A percentile compares a stretch with the other conserved stretches of the same genome.
These are phyloP conservation scores for Domatiomyces catenatus DNA, from an alignment of 2,329 filamentous ascomycete genomes.

Conservation along the genomic window DNA sequence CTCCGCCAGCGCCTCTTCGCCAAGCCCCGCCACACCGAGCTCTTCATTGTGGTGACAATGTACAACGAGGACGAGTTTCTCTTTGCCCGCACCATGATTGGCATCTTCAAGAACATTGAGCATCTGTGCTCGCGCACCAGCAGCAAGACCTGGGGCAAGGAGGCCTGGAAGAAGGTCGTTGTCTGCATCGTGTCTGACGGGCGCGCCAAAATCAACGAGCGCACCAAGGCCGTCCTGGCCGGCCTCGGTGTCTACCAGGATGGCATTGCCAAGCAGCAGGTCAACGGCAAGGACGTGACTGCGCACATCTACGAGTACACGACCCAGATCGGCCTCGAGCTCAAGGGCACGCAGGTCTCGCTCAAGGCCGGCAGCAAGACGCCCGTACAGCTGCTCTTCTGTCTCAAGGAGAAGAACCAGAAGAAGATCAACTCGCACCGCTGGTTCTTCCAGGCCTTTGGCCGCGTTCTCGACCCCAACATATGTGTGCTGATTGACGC, in stretches of 20 bases:
- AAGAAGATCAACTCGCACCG: slow-evolving; percentile 99
- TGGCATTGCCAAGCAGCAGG: slow-evolving; percentile 94
- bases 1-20: slow-evolving; percentile 82
- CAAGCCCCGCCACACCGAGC: slow-evolving; percentile 79
- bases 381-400: slow-evolving; percentile 93
- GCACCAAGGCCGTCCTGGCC: slow-evolving; percentile 76
- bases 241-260: slow-evolving; percentile 96
- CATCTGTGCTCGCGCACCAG: slow-evolving; percentile 89
- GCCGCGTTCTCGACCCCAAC: slow-evolving; percentile 79
- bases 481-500: slow-evolving; percentile 94
- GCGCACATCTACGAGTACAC: slow-evolving; percentile 83
- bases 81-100: slow-evolving; percentile 88
- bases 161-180: slow-evolving; percentile 99
- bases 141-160: slow-evolving; percentile 96
- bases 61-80: slow-evolving; percentile 97
- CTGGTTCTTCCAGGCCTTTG: slow-evolving; percentile 98
- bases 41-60: slow-evolving; percentile 96
- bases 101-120: slow-evolving; percentile 97
- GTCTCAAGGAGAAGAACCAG: slow-evolving; percentile 97
- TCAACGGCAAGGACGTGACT: slow-evolving; percentile 90
- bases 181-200: slow-evolving; percentile 96
- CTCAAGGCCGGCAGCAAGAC: slow-evolving; percentile 69
- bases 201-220: slow-evolving; percentile 86
- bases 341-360: slow-evolving; percentile 79
- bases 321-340: slow-evolving; percentile 51